Conservation (phyloP, 208 protist species). For the Jaenimonas drosophilae region DNA sequence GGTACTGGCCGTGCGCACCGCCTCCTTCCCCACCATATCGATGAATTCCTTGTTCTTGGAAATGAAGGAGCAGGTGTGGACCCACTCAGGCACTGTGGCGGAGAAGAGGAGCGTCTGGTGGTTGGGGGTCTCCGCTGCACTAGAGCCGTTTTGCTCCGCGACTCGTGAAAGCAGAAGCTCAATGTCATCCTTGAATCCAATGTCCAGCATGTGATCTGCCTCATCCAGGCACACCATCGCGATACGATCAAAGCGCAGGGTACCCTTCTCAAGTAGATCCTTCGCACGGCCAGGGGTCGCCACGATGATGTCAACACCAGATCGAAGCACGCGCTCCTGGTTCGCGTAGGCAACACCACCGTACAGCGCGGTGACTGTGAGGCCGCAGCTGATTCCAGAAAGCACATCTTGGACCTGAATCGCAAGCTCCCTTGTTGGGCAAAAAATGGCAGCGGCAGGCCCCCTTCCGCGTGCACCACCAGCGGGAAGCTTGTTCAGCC, state of each 20-base stretch:
- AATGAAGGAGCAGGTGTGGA: constrained; percentile 74
- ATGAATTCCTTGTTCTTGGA: constrained; percentile 88
- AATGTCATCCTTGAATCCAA: constrained; percentile 96
- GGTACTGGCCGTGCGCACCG: constrained; percentile 90
- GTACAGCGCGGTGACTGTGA: constrained; percentile 91
- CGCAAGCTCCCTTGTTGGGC: constrained; percentile 97
- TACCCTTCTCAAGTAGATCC: constrained; percentile 97
- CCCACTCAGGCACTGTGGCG: constrained; percentile 90
- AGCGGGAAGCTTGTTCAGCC: constrained; percentile 27
- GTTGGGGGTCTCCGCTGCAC: constrained; percentile 38
- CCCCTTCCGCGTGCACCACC: constrained; percentile 43
- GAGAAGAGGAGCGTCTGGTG: constrained; percentile 93
- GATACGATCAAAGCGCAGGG: constrained; percentile 81
- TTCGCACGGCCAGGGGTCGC: constrained; percentile 98
- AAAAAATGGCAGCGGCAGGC: constrained; percentile 92
- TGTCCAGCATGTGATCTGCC: constrained; percentile 97
- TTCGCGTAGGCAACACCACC: constrained; percentile 90
- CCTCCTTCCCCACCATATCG: constrained; percentile 90
- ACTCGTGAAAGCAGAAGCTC: constrained; percentile 92
- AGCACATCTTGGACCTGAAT: constrained; percentile 96
- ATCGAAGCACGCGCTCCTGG: constrained; percentile 88
- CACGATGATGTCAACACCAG: constrained; percentile 98
- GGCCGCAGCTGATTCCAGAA: constrained; percentile 74
- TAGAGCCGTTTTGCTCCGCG: constrained; percentile 87
- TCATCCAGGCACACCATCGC: constrained; percentile 97